Base-by-base conservation (phyloP, 257 asterid species). In the Oldenlandia corymbosa region DNA sequence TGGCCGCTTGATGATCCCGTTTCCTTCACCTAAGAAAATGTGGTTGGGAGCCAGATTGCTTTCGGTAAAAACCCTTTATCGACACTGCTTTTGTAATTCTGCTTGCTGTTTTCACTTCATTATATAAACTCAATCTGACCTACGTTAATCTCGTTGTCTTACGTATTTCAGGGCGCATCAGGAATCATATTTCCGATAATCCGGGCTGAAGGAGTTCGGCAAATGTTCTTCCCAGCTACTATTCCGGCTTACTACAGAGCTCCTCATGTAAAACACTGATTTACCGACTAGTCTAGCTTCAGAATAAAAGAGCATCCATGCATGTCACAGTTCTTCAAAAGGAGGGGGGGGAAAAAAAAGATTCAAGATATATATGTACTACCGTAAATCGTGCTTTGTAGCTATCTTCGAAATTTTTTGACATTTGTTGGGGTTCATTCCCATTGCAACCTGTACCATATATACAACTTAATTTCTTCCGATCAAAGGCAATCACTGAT, bases 151-250 rank as follows among this genome's bases (percentile, higher is more conserved):
- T 42, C 4, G 58, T 18, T 24, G 51, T 28, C 58, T 18, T 24
- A 50, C 24, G 17, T 28, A 52, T 68, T 24, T 56, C 71, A 87
- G 95, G 80, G 82, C 32, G 92, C 90, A 36, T 75, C 86, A 65
- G 86, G 85, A 68, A 87, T 87, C 11, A 84, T 87, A 11, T 79
- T 87, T 58, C 95, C 95, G 10, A 83, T 87, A 36, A 84, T 87
- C 58, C 82, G 62, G 71, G 85, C 88, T 2, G 95, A 84, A 74
- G 92, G 92, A 68, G 82, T 84, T 3, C 68, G 90, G 55, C 90
- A 87, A 57, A 84, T 87, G 93, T 84, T 87, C 77, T 84, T 84
- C 75, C 95, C 95, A 42, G 85, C 81, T 20, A 83, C 92, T 8
- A 76, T 87, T 63, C 92, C 85, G 12, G 95, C 95, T 16, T 84